Conservation (phyloP, 2,329 filamentous ascomycete genomes). For the Chrysoporthe austroafricana region DNA sequence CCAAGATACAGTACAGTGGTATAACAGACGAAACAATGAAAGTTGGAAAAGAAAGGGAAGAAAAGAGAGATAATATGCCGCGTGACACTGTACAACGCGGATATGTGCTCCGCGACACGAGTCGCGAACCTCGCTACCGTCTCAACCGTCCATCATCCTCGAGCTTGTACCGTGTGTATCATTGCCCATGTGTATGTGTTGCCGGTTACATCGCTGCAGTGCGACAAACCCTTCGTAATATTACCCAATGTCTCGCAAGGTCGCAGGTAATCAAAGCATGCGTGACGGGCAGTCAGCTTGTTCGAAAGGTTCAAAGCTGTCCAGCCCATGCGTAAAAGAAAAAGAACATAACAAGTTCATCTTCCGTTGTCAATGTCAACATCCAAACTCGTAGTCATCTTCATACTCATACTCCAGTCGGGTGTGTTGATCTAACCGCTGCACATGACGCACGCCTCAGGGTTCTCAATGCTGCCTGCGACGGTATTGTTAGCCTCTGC, state of each 20-base stretch:
- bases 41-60: neutral
- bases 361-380: conserved; percentile 19
- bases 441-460: conserved; percentile 95
- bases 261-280: conserved; percentile 8
- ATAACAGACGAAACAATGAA: conserved; percentile 13
- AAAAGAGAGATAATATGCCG: neutral
- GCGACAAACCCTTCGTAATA: conserved; percentile 19
- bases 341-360: conserved; percentile 22
- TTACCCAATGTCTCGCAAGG: conserved; percentile 25
- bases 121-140: conserved; percentile 22
- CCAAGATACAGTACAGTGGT: conserved; percentile 27
- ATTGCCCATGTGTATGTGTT: conserved; percentile 13
- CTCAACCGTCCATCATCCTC: conserved; percentile 15
- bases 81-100: conserved; percentile 18
- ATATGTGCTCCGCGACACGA: conserved; percentile 20
- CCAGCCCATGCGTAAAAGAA: conserved; percentile 1
- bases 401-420: neutral
- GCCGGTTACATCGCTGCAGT: conserved; percentile 16
- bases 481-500: conserved; percentile 38
- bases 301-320: conserved; percentile 6
- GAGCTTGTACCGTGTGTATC: conserved; percentile 15
- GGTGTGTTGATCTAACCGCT: conserved; percentile 67
- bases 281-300: conserved; percentile 15
- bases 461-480: conserved; percentile 91
- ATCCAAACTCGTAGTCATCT: conserved; percentile 19